phyloP scores from a whole-genome alignment of 2,329 filamentous ascomycete genomes.

The Fusarium sp. region DNA sequence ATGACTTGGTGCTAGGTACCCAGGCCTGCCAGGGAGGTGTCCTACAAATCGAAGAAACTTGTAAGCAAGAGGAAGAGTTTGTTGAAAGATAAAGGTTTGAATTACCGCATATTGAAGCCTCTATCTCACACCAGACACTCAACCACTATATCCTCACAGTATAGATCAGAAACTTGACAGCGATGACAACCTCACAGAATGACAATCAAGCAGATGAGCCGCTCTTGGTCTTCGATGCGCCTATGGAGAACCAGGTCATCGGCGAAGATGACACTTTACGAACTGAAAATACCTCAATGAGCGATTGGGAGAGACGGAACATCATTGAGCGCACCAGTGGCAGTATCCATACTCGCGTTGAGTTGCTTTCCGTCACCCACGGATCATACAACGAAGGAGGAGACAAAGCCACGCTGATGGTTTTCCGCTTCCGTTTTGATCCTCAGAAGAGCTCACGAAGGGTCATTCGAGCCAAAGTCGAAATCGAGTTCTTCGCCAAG shows the following conservation, averaged over 20 bases:
- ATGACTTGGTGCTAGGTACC: background rate
- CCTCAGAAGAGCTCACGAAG: background rate
- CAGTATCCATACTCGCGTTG: slow-evolving; percentile 13
- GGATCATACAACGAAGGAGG: slow-evolving; percentile 12
- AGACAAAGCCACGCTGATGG: slow-evolving; percentile 13
- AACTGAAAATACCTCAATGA: slow-evolving; percentile 8
- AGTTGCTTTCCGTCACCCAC: slow-evolving; percentile 8
- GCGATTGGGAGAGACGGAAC: slow-evolving; percentile 22
- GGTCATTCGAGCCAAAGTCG: background rate
- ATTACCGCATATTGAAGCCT: background rate
- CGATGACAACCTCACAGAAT: background rate
- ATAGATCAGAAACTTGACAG: background rate
- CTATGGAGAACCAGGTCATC: background rate
- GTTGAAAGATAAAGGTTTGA: background rate
- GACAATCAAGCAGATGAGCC: background rate
- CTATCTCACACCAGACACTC: background rate
- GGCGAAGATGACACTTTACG: background rate
- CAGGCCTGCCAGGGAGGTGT: background rate
- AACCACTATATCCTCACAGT: background rate
- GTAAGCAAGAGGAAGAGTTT: background rate
- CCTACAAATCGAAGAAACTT: background rate
- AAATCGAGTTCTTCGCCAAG: background rate
- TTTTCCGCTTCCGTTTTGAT: background rate
- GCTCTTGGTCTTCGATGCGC: background rate
- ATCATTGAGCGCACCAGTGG: slow-evolving; percentile 13